Evolutionary conservation across 106 monocot genomes (phyloP).

Genomic region (Dioscorea alata): DNA sequence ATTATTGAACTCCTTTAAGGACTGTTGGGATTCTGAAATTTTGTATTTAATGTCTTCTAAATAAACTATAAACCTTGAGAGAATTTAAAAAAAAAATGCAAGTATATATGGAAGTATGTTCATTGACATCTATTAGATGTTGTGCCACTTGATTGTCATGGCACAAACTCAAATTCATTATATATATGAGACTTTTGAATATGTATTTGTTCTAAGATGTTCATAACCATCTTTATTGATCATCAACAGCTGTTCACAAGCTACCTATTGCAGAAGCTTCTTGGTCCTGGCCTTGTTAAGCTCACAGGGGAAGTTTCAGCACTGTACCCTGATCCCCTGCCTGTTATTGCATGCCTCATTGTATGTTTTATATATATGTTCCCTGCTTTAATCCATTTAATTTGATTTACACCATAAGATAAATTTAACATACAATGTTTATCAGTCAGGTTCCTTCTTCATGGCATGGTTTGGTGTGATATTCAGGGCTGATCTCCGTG

Average conservation of each 20-base stretch:
- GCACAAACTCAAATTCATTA: too few relatives aligned
- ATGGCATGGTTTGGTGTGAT: slow-evolving; percentile 97
- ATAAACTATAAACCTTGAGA: too few relatives aligned
- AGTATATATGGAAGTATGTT: too few relatives aligned
- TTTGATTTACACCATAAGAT: too few relatives aligned
- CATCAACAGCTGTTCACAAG: slow-evolving; percentile 49
- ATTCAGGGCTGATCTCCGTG: slow-evolving; percentile 66
- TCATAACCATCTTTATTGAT: too few relatives aligned
- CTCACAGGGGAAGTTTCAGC: slow-evolving; percentile 46
- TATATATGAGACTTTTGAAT: background rate
- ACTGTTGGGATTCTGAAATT: background rate
- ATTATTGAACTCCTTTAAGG: background rate
- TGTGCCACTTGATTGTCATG: too few relatives aligned
- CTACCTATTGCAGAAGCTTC: slow-evolving; percentile 53
- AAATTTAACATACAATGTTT: background rate
- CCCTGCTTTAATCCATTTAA: too few relatives aligned
- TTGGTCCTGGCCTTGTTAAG: slow-evolving; percentile 38
- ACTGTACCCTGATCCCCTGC: slow-evolving; percentile 61
- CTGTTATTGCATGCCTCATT: slow-evolving; percentile 35
- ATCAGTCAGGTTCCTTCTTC: slow-evolving; percentile 85
- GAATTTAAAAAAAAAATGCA: too few relatives aligned
- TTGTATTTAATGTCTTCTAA: background rate
- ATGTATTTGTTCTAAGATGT: background rate
- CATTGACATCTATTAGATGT: too few relatives aligned
- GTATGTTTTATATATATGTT: too few relatives aligned